Conservation (phyloP, 148 eudicot species). For the Linanthus parryae region DNA sequence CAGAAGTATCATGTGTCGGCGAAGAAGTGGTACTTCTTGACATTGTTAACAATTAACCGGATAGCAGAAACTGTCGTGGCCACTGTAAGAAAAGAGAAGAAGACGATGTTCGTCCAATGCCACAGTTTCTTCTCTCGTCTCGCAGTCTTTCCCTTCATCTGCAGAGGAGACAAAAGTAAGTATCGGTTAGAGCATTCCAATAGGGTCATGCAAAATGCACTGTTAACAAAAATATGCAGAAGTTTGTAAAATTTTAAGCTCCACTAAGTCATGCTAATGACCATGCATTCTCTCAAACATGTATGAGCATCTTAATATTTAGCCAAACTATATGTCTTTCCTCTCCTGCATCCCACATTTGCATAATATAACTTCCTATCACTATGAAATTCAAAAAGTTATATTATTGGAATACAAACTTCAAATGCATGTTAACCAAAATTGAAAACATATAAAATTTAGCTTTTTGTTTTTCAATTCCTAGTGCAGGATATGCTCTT, state of each 20-base stretch:
- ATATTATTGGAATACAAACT: not conserved
- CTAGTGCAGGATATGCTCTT: not conserved
- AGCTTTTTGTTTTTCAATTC: not conserved
- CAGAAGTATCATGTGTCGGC: slow-evolving; percentile 25
- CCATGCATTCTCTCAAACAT: no score
- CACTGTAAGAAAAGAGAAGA: slow-evolving; percentile 35
- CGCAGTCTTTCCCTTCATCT: slow-evolving; percentile 46
- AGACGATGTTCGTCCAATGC: slow-evolving; percentile 42
- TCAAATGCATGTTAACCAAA: not conserved
- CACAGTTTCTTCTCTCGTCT: slow-evolving; percentile 30
- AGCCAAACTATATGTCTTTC: not conserved
- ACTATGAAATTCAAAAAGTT: not conserved
- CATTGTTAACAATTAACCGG: slow-evolving; percentile 28
- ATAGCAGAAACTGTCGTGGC: slow-evolving; percentile 48
- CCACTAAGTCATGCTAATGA: not conserved
- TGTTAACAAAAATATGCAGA: no score
- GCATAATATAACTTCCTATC: not conserved
- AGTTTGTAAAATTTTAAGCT: not conserved
- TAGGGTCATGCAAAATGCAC: no score
- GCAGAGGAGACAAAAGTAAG: not conserved
- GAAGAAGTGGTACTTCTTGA: slow-evolving; percentile 36
- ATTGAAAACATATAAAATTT: not conserved
- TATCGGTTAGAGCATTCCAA: not conserved
- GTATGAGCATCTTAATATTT: no score
- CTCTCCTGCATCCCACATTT: not conserved